Base-by-base conservation (phyloP, 2,329 filamentous ascomycete species). In the Fusarium sp. region DNA sequence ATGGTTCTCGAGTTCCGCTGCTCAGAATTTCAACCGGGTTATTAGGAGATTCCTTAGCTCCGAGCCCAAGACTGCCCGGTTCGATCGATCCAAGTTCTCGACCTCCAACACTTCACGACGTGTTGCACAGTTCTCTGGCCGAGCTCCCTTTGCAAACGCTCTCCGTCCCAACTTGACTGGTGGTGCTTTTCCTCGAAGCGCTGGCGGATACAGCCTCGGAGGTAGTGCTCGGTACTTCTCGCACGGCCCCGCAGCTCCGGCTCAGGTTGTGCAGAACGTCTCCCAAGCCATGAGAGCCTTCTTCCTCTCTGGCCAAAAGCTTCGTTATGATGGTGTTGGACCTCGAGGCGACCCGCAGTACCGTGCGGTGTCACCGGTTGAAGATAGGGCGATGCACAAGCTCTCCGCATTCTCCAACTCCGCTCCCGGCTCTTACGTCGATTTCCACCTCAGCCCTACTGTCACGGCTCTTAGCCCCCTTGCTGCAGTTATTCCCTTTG, bases 221-320 rank as follows among this genome's bases (percentile, higher is more conserved):
- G 92, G 92, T 30, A 89, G 92, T 70, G 92, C 90, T 23, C 87
- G 95, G 70, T 95, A 95, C 82, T 98, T 98, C 81, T 96, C 93
- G 2, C 94, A 97, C 80, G 88, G 89, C 1, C 93, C 95, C 2
- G 91, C 92, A 11, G 88, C 90, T 9, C 94, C 93, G 39, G 93
- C 94, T 2, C 93, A 98, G 78, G 93, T 98, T 46, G 88, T 98
- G 51, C 92, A 96, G 78, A 97, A 97, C 79, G 95, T 97, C n/a
- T 97, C 93, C 14, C 90, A 94, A 72, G 96, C 94, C 7, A 90
- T 98, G 75, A 89, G 96, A 54, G 94, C 94, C 14, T 97, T 99
- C 80, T 91, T 93, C 81, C 85, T 97, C n/a, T 94, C 92, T 0
- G 96, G 96, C 0, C 89, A 97, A 75, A 96, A 94, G 78, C 90